Percentiles rank a stretch among this genome's conserved stretches.
Evolutionary conservation across 768 basidiomycete genomes (phyloP).

Genomic region (Lenzites betulinus): DNA sequence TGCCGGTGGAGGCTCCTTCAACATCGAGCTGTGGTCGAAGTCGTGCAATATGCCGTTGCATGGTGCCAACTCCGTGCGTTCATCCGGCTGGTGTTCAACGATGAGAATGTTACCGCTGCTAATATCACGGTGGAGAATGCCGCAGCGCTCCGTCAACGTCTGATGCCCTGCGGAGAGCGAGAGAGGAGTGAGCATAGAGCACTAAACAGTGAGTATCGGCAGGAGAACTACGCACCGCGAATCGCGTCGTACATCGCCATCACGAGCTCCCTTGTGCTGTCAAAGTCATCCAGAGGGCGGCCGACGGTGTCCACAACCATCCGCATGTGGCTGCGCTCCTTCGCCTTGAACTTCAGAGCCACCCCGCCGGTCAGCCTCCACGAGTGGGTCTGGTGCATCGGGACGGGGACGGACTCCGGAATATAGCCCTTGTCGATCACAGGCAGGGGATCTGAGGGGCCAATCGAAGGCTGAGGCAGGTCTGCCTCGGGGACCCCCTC

Average conservation of each 20-base stretch:
- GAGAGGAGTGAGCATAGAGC: neutral
- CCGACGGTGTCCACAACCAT: conserved; percentile 14
- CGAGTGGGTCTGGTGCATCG: conserved; percentile 9
- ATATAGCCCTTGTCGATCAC: neutral
- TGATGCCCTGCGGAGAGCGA: neutral
- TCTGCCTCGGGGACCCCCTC: no score
- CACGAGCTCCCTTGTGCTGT: conserved; percentile 12
- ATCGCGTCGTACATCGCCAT: conserved; percentile 16
- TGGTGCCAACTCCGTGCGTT: no score
- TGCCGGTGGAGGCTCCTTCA: neutral
- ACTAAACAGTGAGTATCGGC: neutral
- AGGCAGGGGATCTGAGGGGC: no score
- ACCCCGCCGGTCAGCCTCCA: neutral
- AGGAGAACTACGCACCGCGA: neutral
- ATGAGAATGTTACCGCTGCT: conserved; percentile 8
- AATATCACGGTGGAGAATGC: neutral
- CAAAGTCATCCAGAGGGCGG: conserved; percentile 3
- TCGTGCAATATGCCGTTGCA: neutral
- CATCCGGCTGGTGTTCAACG: neutral
- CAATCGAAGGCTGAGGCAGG: no score
- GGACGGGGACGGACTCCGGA: neutral
- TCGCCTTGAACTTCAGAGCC: neutral
- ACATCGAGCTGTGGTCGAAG: neutral
- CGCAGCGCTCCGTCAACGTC: neutral
- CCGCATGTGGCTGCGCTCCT: conserved; percentile 17